phyloP scores from a whole-genome alignment of 805 yeast species.

The Ogataea kodamae region DNA sequence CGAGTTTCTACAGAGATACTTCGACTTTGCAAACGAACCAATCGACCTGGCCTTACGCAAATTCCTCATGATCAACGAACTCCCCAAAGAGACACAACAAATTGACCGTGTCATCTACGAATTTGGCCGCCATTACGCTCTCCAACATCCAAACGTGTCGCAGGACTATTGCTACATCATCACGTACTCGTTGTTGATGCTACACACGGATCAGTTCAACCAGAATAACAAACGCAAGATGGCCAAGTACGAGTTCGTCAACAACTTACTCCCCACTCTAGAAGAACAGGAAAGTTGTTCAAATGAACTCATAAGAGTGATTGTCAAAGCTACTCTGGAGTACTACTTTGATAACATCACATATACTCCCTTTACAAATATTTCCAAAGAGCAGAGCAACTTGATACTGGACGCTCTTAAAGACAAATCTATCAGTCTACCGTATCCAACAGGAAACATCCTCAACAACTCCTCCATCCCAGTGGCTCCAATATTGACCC shows the following conservation, averaged over 20 bases:
- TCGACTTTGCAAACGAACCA: slow-evolving; percentile 53
- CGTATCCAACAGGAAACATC: slow-evolving; percentile 29
- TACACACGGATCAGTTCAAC: slow-evolving; percentile 74
- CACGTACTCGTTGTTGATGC: slow-evolving; percentile 61
- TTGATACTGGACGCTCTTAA: slow-evolving; percentile 20
- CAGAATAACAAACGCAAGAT: slow-evolving; percentile 63
- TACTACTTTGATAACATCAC: slow-evolving; percentile 69
- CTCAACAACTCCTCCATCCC: slow-evolving; percentile 16
- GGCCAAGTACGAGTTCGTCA: slow-evolving; percentile 59
- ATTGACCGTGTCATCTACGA: slow-evolving; percentile 63
- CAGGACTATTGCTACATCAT: slow-evolving; percentile 58
- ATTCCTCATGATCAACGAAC: slow-evolving; percentile 51
- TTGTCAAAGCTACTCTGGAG: slow-evolving; percentile 42
- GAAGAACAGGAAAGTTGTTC: slow-evolving; percentile 17
- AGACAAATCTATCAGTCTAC: slow-evolving; percentile 15
- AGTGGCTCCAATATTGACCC: slow-evolving; percentile 11
- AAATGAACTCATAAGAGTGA: slow-evolving; percentile 27
- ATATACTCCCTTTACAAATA: slow-evolving; percentile 51
- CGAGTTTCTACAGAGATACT: slow-evolving; percentile 33
- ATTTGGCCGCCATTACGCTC: slow-evolving; percentile 51
- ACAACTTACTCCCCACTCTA: slow-evolving; percentile 31
- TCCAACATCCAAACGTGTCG: slow-evolving; percentile 36
- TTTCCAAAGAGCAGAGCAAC: slow-evolving; percentile 25
- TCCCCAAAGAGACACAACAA: slow-evolving; percentile 74
- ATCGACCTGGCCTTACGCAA: slow-evolving; percentile 63